phyloP scores from a whole-genome alignment of 2,329 filamentous ascomycete species.

The Colletotrichum sp. region DNA sequence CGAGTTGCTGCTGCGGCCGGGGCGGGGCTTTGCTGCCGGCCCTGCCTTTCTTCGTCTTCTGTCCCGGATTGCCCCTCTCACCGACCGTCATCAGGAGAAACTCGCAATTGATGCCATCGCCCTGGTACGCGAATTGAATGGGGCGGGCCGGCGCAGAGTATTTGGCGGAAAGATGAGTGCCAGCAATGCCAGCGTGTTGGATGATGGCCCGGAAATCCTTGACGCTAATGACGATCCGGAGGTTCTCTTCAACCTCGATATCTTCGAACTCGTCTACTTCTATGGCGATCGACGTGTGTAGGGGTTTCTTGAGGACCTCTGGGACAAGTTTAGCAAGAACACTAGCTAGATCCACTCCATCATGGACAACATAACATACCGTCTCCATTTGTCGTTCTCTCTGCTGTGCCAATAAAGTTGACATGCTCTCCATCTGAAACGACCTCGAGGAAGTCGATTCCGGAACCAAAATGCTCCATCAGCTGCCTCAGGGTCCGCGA shows the following conservation, averaged over 20 bases:
- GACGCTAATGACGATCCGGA: constrained; percentile 82
- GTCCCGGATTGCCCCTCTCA: constrained; percentile 57
- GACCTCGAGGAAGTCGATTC: constrained; percentile 81
- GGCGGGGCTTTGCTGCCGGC: constrained; percentile 41
- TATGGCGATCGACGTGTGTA: constrained; percentile 80
- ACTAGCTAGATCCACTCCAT: neutral
- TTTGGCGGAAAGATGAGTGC: constrained; percentile 67
- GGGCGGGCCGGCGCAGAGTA: constrained; percentile 76
- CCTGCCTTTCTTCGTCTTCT: constrained; percentile 49
- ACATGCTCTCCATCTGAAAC: constrained; percentile 75
- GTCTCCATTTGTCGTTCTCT: constrained; percentile 73
- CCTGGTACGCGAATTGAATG: constrained; percentile 73
- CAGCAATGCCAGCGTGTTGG: constrained; percentile 73
- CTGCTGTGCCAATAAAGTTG: constrained; percentile 82
- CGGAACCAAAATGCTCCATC: constrained; percentile 81
- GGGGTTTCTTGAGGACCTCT: constrained; percentile 80
- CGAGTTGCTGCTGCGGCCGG: constrained; percentile 46
- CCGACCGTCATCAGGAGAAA: constrained; percentile 86
- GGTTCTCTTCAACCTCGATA: constrained; percentile 74
- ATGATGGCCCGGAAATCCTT: constrained; percentile 84
- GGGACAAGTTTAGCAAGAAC: constrained; percentile 12
- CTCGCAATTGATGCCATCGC: constrained; percentile 72
- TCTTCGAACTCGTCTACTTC: constrained; percentile 79
- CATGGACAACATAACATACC: constrained; percentile 29
- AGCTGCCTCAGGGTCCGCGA: constrained; percentile 74